These are phyloP conservation scores for Pascua guehoae DNA, from an alignment of 1,284 basidiomycete genomes.

Conservation along the genomic window DNA sequence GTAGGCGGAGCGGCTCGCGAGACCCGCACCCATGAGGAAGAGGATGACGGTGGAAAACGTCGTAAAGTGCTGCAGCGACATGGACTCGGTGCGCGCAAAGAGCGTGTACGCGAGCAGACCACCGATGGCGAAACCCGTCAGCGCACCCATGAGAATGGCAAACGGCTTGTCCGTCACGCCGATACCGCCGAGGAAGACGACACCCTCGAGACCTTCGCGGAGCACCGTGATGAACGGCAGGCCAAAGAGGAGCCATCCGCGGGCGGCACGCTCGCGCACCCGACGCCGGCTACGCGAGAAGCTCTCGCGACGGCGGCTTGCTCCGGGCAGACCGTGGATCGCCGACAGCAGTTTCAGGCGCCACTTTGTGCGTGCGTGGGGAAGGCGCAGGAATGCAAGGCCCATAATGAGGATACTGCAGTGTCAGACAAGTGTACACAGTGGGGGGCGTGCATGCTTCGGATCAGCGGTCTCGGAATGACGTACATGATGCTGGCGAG, in stretches of 20 bases:
- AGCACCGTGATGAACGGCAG: conserved; percentile 82
- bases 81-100: conserved; percentile 26
- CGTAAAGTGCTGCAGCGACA: conserved; percentile 66
- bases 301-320: background rate
- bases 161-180: conserved; percentile 27
- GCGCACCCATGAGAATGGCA: conserved; percentile 69
- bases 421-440: background rate
- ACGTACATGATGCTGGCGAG: conserved; percentile 56
- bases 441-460: background rate
- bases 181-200: conserved; percentile 82
- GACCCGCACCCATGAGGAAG: conserved; percentile 79
- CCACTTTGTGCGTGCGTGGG: conserved; percentile 79
- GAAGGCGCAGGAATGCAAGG: conserved; percentile 69
- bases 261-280: conserved; percentile 15
- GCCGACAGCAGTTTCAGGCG: conserved; percentile 73
- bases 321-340: conserved; percentile 55
- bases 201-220: conserved; percentile 84
- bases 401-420: conserved; percentile 57
- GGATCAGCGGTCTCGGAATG: background rate
- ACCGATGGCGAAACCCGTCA: conserved; percentile 56
- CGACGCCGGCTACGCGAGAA: conserved; percentile 1
- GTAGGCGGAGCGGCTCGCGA: conserved; percentile 70
- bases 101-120: conserved; percentile 57
- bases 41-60: conserved; percentile 78
- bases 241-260: conserved; percentile 63